Base-by-base conservation (phyloP, 441 rosid genomes). In the Eutrema salsugineum region DNA sequence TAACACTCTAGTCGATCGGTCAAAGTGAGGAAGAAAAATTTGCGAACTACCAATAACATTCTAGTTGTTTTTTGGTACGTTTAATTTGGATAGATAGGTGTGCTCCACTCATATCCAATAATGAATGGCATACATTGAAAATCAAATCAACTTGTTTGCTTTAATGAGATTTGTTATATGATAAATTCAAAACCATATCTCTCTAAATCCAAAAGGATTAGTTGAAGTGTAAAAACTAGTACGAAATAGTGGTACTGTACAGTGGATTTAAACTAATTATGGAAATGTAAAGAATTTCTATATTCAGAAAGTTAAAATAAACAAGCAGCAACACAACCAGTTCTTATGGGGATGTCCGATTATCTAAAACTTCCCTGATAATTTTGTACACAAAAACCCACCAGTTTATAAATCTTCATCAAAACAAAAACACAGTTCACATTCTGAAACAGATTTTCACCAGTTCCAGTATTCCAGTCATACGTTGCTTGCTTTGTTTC, bases 291-390 rank as follows among this genome's bases (percentile, higher is more conserved):
- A 69, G 54, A 75, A 69, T 75, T 53, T 69, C 70, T 68, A 75
- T 68, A 69, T 63, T 60, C 58, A 75, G 36, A 54, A 67, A 30
- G 30, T 44, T 28, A 14, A 67, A 67, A 50, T 16, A 19, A 65
- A 75, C 69, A 69, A 63, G 50, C 11, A 68, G 77, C 36, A 68
- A 54, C 69, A 70, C 60, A 63, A 38, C 47, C 71, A 76, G 43
- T 30, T 38, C 42, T 57, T 47, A 57, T 27, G 63, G 61, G 61
- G 44, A 72, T 20, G 56, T 62, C 54, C 19, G 16, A 62, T 50
- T 11, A 62, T 51, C 76, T 63, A 72, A 72, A 55, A 24, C 42
- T 15, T 53, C 50, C 68, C 58, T 50, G 62, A 50, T 49, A 32
- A 20, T 15, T 56, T 63, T 71, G 63, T 71, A 63, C 76, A 62